Base-by-base conservation (phyloP, 345 rosid genomes). In the Pseudoturritis turrita region DNA sequence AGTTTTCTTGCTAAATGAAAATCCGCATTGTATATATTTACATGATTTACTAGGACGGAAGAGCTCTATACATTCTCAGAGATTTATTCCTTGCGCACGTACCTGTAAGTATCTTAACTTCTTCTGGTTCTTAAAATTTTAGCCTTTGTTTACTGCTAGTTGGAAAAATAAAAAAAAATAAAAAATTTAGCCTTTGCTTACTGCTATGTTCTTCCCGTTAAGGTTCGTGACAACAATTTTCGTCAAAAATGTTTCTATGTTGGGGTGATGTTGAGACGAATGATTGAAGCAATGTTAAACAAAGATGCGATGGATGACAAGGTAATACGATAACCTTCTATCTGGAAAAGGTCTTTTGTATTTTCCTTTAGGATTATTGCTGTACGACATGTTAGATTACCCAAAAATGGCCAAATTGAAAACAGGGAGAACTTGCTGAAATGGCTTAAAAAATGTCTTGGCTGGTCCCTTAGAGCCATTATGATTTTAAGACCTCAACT, bases 281-380 rank as follows among this genome's bases (percentile, higher is more conserved):
- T 94, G 86, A 77, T 94, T 87, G 98, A 94, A 73, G 97, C 97
- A 70, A 80, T 91, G 75, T 74, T 91, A 63, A 94, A 91, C 74
- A 94, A 94, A 80, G 98, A 94, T 83, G 89, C 98, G 0, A 81
- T 94, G 91, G 97, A 94, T 91, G 98, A 94, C 84, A 94, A 91
- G 96, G 98, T 90, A 81, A 61, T 29, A 47, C 40, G 47, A 51
- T 54, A 50, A 25, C 25, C 44, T 65, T 52, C 37, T 76, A 37
- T 62, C 53, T 39, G 51, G 21, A 60, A 17, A 3, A 1, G 6
- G 12, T 5, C 15, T 65, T 71, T 26, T 47, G 54, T 50, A 44
- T 55, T 43, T 43, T 45, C 63, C 44, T 13, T 65, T 36, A 64
- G 44, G 44, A 57, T 47, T 47, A 57, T 59, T 37, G 43, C 31